A percentile compares a stretch with the other conserved stretches of the same genome.
phyloP scores from a whole-genome alignment of 2,329 filamentous ascomycete species.

The Penicillium concentricum region DNA sequence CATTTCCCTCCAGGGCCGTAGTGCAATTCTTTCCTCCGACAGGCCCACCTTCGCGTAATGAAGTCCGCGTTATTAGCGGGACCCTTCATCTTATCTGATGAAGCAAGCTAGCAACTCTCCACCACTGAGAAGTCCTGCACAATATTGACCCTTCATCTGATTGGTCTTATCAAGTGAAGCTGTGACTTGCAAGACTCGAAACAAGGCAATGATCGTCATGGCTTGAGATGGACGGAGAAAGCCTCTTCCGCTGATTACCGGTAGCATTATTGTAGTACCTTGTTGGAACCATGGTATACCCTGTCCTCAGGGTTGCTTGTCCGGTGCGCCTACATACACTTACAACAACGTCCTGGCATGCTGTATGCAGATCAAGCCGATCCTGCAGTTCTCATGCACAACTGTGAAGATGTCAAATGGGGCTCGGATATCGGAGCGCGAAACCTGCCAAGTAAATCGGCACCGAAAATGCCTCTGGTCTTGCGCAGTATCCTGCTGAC shows the following conservation, averaged over 20 bases:
- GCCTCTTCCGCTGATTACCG: background rate
- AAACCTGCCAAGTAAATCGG: background rate
- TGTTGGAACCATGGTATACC: background rate
- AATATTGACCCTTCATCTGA: background rate
- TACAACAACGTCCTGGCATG: background rate
- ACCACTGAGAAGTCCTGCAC: background rate
- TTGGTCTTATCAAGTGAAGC: background rate
- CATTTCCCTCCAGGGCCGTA: background rate
- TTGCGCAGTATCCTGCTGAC: background rate
- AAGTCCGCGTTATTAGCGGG: background rate
- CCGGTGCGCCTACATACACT: background rate
- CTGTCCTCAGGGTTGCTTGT: background rate
- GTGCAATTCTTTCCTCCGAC: background rate
- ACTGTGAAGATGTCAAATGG: background rate
- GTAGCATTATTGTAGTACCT: background rate
- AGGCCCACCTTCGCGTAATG: background rate
- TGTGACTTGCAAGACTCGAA: background rate
- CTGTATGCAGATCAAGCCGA: background rate
- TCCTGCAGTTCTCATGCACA: background rate
- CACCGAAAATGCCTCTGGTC: no score
- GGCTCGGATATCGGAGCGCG: background rate
- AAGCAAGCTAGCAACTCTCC: background rate
- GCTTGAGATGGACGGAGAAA: background rate
- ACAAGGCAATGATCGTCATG: background rate
- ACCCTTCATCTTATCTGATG: constrained; percentile 6